Conservation (phyloP, 305 asterid genomes). For the Fraxinus sp. region DNA sequence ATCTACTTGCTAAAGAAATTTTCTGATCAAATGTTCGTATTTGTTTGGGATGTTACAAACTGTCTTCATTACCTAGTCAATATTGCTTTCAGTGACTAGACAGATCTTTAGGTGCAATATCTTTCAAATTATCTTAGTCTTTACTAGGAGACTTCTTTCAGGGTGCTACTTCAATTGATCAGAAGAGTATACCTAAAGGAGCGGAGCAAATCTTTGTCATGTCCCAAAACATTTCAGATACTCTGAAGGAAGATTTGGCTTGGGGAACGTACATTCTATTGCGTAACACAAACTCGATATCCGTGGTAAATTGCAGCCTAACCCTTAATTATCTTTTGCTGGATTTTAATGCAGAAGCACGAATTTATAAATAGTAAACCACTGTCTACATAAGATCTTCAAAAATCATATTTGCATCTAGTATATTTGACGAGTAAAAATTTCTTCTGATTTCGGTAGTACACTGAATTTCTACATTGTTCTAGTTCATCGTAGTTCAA, state of each 20-base stretch:
- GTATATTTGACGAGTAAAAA: not conserved
- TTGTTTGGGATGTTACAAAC: not conserved
- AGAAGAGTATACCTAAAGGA: conserved; percentile 61
- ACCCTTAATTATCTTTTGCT: conserved; percentile 14
- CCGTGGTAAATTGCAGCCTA: conserved; percentile 61
- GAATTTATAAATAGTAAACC: not conserved
- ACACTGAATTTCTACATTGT: conserved; percentile 28
- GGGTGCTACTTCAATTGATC: conserved; percentile 64
- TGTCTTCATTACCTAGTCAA: not conserved
- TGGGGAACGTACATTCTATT: conserved; percentile 82
- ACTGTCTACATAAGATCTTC: not conserved
- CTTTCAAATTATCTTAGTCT: not conserved
- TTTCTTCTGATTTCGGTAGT: not conserved
- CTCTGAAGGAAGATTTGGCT: conserved; percentile 79
- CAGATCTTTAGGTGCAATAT: conserved; percentile 16
- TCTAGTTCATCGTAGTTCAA: conserved; percentile 65
- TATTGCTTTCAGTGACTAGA: not conserved
- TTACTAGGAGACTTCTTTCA: conserved; percentile 30
- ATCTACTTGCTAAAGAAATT: not conserved
- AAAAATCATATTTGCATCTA: not conserved
- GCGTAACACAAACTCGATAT: conserved; percentile 80
- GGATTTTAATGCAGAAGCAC: conserved; percentile 2
- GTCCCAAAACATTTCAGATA: conserved; percentile 49
- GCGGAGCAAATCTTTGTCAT: conserved; percentile 71
- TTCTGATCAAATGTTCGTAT: not conserved